Evolutionary conservation across 177 flowering plant species (phyloP).

Genomic region (Vitis hybrid): DNA sequence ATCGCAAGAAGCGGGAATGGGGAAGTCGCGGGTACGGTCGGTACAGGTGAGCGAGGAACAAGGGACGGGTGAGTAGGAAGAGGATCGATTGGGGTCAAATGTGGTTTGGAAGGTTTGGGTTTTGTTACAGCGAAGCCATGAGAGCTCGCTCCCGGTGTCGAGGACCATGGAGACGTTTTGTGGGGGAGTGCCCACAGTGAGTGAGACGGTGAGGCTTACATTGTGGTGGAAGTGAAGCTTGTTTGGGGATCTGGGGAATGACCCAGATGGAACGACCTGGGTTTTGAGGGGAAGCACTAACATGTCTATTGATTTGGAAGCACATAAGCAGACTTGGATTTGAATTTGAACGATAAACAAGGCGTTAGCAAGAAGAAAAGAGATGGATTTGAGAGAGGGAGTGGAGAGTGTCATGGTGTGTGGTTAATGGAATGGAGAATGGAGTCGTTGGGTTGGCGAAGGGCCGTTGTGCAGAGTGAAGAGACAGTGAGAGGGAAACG

Average conservation of each 20-base stretch:
- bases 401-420: neutral
- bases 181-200: conserved; percentile 80
- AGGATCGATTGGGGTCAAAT: conserved; percentile 52
- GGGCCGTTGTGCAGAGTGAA: neutral
- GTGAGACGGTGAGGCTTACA: conserved; percentile 56
- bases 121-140: conserved; percentile 67
- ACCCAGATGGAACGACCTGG: conserved; percentile 33
- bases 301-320: neutral
- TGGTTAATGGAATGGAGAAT: neutral
- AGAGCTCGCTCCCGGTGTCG: conserved; percentile 95
- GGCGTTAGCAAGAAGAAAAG: neutral
- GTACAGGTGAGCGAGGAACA: conserved; percentile 65
- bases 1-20: conserved; percentile 67
- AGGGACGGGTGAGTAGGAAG: conserved; percentile 50
- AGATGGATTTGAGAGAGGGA: neutral
- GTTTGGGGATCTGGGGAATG: conserved; percentile 39
- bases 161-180: conserved; percentile 75
- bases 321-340: neutral
- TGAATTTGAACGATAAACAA: neutral
- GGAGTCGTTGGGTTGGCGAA: conserved; percentile 1
- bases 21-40: conserved; percentile 52
- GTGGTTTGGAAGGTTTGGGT: conserved; percentile 14
- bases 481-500: neutral
- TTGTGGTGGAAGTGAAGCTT: conserved; percentile 67
- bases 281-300: conserved; percentile 56